Conservation (phyloP, 2,329 filamentous ascomycete species). For the Fusarium sp. region DNA sequence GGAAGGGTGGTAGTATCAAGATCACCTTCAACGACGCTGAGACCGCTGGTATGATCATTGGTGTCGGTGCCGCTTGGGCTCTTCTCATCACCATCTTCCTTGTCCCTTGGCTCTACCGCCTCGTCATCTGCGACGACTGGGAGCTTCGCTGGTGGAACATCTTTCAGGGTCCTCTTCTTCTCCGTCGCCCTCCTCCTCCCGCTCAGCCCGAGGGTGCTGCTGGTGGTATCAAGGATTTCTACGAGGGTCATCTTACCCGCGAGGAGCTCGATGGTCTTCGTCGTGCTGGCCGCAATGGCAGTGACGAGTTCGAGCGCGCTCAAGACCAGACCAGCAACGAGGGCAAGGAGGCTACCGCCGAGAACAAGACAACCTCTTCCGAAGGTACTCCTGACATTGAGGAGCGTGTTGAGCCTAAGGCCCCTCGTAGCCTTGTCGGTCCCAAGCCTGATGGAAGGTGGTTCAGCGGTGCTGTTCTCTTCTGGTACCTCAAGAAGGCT, state of each 20-base stretch:
- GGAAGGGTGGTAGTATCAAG: conserved; percentile 61
- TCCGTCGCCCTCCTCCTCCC: conserved; percentile 56
- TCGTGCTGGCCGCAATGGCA: conserved; percentile 47
- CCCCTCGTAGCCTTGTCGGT: conserved; percentile 32
- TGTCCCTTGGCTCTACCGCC: conserved; percentile 68
- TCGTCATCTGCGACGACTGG: conserved; percentile 71
- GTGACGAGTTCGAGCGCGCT: conserved; percentile 41
- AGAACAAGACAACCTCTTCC: conserved; percentile 40
- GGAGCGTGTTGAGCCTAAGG: conserved; percentile 27
- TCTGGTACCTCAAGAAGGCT: conserved; percentile 42
- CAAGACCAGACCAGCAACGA: conserved; percentile 30
- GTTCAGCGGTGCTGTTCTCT: conserved; percentile 30
- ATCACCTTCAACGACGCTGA: conserved; percentile 54
- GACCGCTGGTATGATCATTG: conserved; percentile 66
- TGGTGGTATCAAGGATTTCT: conserved; percentile 64
- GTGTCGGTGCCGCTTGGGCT: conserved; percentile 62
- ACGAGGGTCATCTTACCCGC: conserved; percentile 65
- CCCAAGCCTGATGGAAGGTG: conserved; percentile 34
- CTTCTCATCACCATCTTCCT: conserved; percentile 64
- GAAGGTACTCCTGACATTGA: neutral
- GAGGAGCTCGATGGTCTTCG: conserved; percentile 60
- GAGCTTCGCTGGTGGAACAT: conserved; percentile 68
- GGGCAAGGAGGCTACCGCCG: conserved; percentile 39
- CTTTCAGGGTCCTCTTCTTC: conserved; percentile 63
- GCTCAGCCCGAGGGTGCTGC: conserved; percentile 76